A percentile compares a stretch with the other conserved stretches of the same genome.
phyloP scores from a whole-genome alignment of 495 filamentous ascomycete species.

The Penicillium lagena region DNA sequence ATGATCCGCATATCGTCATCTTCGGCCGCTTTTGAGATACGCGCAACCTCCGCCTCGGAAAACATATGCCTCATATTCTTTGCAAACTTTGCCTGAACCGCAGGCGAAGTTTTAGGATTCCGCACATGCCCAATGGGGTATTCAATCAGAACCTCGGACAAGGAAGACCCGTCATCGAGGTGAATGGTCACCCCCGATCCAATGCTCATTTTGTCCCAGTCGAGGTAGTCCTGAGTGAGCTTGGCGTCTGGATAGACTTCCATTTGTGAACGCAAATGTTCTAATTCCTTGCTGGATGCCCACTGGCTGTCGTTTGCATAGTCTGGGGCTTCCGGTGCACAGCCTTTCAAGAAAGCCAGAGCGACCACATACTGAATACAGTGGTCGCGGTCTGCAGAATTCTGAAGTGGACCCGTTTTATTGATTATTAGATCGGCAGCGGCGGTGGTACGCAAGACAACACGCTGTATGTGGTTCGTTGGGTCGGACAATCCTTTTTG shows the following conservation, averaged over 20 bases:
- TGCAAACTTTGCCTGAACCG: slow-evolving; percentile 72
- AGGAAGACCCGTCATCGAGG: slow-evolving; percentile 26
- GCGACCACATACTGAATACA: slow-evolving; percentile 38
- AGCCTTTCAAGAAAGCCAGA: slow-evolving; percentile 31
- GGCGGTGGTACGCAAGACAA: slow-evolving; percentile 26
- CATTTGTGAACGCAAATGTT: slow-evolving; percentile 23
- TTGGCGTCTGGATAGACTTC: slow-evolving; percentile 17
- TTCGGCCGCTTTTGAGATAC: slow-evolving; percentile 58
- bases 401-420: slow-evolving; percentile 28
- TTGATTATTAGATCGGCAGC: slow-evolving; percentile 35
- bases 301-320: slow-evolving; percentile 31
- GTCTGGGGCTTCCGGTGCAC: slow-evolving; percentile 20
- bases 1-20: slow-evolving; percentile 55
- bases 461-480: slow-evolving; percentile 14
- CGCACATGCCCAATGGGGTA: slow-evolving; percentile 75
- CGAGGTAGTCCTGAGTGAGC: slow-evolving; percentile 31
- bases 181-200: slow-evolving; percentile 16
- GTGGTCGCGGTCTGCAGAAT: slow-evolving; percentile 42
- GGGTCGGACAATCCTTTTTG: slow-evolving; percentile 3
- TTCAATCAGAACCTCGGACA: slow-evolving; percentile 77
- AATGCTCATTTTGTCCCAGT: slow-evolving; percentile 19
- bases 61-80: slow-evolving; percentile 66
- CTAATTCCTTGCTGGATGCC: slow-evolving; percentile 16
- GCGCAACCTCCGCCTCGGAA: slow-evolving; percentile 51
- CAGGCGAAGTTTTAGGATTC: slow-evolving; percentile 67